These are phyloP conservation scores for Boletus sp. DNA, from an alignment of 1,284 basidiomycete genomes.

Conservation along the genomic window DNA sequence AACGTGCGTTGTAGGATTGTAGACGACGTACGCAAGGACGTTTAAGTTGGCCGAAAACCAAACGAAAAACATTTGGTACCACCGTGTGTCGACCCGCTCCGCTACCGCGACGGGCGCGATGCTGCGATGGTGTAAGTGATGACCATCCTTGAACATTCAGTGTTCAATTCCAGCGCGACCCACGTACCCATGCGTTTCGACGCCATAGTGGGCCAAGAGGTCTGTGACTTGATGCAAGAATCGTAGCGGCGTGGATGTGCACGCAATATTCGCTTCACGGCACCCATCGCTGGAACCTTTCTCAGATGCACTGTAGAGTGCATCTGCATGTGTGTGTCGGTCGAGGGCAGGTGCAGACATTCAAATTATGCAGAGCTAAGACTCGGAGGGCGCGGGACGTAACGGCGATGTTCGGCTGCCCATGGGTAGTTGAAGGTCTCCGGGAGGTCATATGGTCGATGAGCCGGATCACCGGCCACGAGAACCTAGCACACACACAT, in stretches of 20 bases:
- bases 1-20: no score
- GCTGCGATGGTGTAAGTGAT: constrained; percentile 29
- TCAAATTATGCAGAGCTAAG: no score
- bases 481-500: no score
- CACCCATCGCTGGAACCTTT: not conserved
- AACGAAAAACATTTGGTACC: constrained; percentile 62
- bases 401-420: not conserved
- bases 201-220: constrained; percentile 25
- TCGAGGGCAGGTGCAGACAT: constrained; percentile 12
- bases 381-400: no score
- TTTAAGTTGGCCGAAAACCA: constrained; percentile 66
- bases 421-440: no score
- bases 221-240: constrained; percentile 19
- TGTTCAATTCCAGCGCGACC: not conserved
- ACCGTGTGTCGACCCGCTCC: constrained; percentile 47
- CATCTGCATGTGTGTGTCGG: not conserved
- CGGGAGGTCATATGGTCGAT: no score
- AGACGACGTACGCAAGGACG: constrained; percentile 44
- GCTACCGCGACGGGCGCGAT: constrained; percentile 48
- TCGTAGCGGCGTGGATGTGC: constrained; percentile 3
- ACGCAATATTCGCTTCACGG: not conserved
- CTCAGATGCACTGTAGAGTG: not conserved
- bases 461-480: not conserved
- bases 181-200: constrained; percentile 40
- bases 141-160: no score